These are phyloP conservation scores for Paulownia fortunei DNA, from an alignment of 257 asterid species.

Conservation along the genomic window DNA sequence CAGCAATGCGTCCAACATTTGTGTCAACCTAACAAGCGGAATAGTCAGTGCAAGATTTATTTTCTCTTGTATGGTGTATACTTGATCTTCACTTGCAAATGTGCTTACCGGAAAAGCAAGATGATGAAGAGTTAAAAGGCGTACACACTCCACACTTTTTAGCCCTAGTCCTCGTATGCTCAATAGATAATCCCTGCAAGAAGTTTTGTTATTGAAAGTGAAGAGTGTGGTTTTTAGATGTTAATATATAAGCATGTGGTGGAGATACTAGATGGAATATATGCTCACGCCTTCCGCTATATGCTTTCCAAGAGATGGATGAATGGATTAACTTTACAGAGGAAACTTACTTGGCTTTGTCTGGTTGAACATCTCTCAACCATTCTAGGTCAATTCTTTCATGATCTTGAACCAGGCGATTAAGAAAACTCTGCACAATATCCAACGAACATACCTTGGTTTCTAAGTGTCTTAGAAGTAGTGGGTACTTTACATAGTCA, in stretches of 20 bases:
- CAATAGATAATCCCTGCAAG: slow-evolving; percentile 84
- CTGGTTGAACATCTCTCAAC: slow-evolving; percentile 85
- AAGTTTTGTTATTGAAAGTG: slow-evolving; percentile 20
- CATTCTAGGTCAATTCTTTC: slow-evolving; percentile 91
- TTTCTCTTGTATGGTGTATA: slow-evolving; percentile 22
- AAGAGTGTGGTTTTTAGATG: slow-evolving; percentile 10
- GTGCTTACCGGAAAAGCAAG: slow-evolving; percentile 94
- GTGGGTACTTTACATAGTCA: not conserved
- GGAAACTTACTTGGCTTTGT: slow-evolving; percentile 74
- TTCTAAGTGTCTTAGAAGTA: slow-evolving; percentile 20
- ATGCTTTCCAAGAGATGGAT: not conserved
- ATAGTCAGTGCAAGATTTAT: slow-evolving; percentile 32
- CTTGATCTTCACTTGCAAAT: slow-evolving; percentile 29
- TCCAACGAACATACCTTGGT: slow-evolving; percentile 18
- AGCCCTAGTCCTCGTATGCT: slow-evolving; percentile 91
- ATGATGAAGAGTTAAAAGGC: slow-evolving; percentile 89
- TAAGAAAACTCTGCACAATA: slow-evolving; percentile 80
- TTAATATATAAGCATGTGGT: not conserved
- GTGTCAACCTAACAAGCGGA: slow-evolving; percentile 82
- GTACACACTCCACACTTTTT: slow-evolving; percentile 95
- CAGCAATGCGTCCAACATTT: slow-evolving; percentile 95
- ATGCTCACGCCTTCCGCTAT: slow-evolving; percentile 7
- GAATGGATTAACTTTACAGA: not conserved
- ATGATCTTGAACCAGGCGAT: slow-evolving; percentile 80
- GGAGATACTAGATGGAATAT: slow-evolving; percentile 8